Percentiles rank a stretch among this genome's conserved stretches.
Conservation (phyloP, 768 basidiomycete species). For the Xanthoconium stramineum region DNA sequence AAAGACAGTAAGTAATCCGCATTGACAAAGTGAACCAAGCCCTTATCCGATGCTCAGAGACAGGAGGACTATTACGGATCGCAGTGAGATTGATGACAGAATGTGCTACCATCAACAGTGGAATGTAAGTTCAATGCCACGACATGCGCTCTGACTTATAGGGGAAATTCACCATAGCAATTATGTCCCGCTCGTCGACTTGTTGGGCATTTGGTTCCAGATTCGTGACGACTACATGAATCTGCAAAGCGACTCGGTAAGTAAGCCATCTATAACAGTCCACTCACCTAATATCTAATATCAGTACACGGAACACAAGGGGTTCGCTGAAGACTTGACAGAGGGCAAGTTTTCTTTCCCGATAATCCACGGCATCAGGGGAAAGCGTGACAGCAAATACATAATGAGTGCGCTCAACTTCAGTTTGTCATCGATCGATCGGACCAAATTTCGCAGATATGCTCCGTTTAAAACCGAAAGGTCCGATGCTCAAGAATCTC, state of each 20-base stretch:
- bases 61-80: conserved; percentile 87
- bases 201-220: conserved; percentile 58
- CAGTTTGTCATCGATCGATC: neutral
- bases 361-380: conserved; percentile 83
- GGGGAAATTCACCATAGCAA: conserved; percentile 32
- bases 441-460: conserved; percentile 53
- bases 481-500: conserved; percentile 76
- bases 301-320: conserved; percentile 81
- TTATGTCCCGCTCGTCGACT: conserved; percentile 54
- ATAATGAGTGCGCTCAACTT: conserved; percentile 72
- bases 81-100: conserved; percentile 97
- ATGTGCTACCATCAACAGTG: conserved; percentile 56
- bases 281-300: neutral
- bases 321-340: conserved; percentile 89
- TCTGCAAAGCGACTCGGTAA: conserved; percentile 24
- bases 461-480: conserved; percentile 82
- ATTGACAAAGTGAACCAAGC: neutral
- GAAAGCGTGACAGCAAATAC: conserved; percentile 71
- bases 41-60: conserved; percentile 55
- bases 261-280: neutral
- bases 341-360: conserved; percentile 99
- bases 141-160: neutral
- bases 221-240: conserved; percentile 56
- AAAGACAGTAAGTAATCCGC: conserved; percentile 68
- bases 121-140: conserved; percentile 44